Conservation (phyloP, 176 grass and related monocot species). For the Calamus simplicifolius region DNA sequence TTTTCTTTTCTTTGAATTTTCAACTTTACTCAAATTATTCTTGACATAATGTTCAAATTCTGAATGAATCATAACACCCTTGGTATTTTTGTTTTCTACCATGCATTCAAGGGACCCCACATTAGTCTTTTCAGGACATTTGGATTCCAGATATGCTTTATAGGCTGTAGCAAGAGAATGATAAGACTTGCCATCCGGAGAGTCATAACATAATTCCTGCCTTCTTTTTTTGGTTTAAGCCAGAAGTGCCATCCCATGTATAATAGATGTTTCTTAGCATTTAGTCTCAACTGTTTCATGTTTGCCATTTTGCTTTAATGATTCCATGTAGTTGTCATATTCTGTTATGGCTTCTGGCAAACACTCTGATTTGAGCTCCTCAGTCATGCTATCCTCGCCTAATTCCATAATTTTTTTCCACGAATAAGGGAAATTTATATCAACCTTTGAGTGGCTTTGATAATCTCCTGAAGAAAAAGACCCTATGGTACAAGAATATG, state of each 20-base stretch:
- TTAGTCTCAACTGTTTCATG: slow-evolving; percentile 26
- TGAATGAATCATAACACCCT: too few species aligned
- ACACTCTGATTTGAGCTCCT: slow-evolving; percentile 11
- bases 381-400: not conserved
- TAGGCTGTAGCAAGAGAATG: slow-evolving; percentile 53
- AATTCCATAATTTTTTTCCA: slow-evolving; percentile 1
- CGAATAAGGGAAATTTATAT: not conserved
- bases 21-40: not conserved
- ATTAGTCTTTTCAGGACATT: slow-evolving; percentile 8
- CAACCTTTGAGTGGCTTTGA: not conserved
- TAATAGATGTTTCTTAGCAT: slow-evolving; percentile 47
- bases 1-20: slow-evolving; percentile 7
- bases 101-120: too few species aligned
- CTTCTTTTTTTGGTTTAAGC: slow-evolving; percentile 23
- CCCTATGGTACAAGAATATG: too few species aligned
- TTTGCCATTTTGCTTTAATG: slow-evolving; percentile 12
- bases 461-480: not conserved
- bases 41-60: too few species aligned
- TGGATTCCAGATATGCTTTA: slow-evolving; percentile 32
- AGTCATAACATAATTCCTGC: slow-evolving; percentile 16
- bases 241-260: slow-evolving; percentile 42
- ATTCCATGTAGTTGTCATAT: slow-evolving; percentile 40
- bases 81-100: too few species aligned
- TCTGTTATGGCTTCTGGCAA: slow-evolving; percentile 24
- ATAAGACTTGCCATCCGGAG: slow-evolving; percentile 45